Evolutionary conservation across 106 monocot species (phyloP), one percentile per base, ranked within the genome.

Genomic region (Vanilla planifolia): DNA sequence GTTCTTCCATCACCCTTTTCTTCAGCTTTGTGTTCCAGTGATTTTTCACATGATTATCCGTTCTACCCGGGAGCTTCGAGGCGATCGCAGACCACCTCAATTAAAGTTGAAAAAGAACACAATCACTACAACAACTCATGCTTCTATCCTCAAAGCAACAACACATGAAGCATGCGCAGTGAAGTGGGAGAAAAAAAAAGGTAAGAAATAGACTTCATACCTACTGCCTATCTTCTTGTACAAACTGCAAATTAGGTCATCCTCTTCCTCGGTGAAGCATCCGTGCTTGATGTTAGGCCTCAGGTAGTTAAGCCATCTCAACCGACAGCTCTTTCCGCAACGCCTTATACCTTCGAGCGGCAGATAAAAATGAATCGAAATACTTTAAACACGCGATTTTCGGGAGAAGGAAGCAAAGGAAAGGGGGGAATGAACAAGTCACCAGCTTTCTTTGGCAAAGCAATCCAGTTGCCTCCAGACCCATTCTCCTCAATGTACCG

Each of bases 391-490:
- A 0, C 11, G 40, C 14, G 40, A 40, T 40, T 40, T 1, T 1
- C 40, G 40, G 40, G 40, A 40, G 40, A 40, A 40, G 40, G 7
- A 37, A 37, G 37, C 5, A 24, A 4, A 23, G 0, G 6, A 24
- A 4, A 51, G 22, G 4, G 22, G 5, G 46, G 14, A 4, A 19
- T 8, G 23, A 39, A 39, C 5, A 2, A n/a, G 26, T 51, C 10
- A 71, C 70, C 70, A 52, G 70, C 70, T 62, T 71, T 71, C 19
- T 62, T 52, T 25, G 72, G 72, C 24, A 72, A 43, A 50, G 72
- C 57, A 26, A 72, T 71, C 71, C 71, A 71, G 46, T 64, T 71
- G 56, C 71, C 64, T 27, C 55, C 71, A 25, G 46, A 53, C 65
- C 72, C 72, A 50, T 72, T 25, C 21, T 40, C 37, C 35, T 72